Base-by-base conservation (phyloP, 1,284 basidiomycete species). In the Megacollybia platyphylla region DNA sequence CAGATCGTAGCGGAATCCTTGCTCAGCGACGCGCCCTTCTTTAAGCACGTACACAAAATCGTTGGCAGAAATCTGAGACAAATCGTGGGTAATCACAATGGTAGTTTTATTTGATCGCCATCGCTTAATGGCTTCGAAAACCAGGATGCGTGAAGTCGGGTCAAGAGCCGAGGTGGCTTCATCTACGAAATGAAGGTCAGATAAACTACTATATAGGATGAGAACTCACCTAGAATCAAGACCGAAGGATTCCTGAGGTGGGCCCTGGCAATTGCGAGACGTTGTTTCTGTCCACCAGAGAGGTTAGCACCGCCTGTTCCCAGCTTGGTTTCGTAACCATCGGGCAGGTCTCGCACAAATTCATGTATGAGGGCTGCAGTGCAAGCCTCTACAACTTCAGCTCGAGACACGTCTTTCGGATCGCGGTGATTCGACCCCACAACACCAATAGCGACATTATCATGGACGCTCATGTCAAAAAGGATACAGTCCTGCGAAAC, bases 101-200 rank as follows among this genome's bases (percentile, higher is more conserved):
- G 94, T 98, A 0, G 93, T 96, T 55, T 77, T 81, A 60, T 87
- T 84, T 18, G 59, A 61, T 15, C 91, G 71, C 87, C 90, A 93
- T 13, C 62, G 61, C 55, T 87, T 87, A 62, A 97, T 74, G 0
- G 90, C 89, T 49, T 89, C 84, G 50, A 90, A 90, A 7, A 97
- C 90, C 34, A 92, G 73, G 30, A 90, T 69, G 17, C 92, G 82
- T 2, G 90, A 87, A 0, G 85, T 86, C 15, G 83, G 76, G 62
- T 98, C 96, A 45, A 98, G 74, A 4, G 94, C 93, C 1, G 91
- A 96, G 5, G 93, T 97, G 1, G 90, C 87, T 67, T 98, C 96
- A 56, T 98, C 96, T 93, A 57, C 15, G 51, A 45, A 30, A 36
- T 10, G 41, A 32, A 40, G 44, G n/a, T 11, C 30, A 39, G 27